Evolutionary conservation across 345 rosid genomes (phyloP).

Genomic region (Corchorus capsularis): DNA sequence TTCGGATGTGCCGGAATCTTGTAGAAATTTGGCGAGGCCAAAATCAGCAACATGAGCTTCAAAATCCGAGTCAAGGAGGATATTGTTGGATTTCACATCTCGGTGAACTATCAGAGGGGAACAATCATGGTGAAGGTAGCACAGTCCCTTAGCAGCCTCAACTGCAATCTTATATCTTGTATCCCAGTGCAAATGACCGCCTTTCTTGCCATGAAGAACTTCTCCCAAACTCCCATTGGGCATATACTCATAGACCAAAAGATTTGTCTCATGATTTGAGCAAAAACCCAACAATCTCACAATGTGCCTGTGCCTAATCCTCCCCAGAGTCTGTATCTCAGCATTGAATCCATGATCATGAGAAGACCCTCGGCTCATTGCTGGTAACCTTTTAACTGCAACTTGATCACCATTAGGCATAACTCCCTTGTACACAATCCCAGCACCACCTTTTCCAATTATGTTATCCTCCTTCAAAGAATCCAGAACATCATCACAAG

Average conservation of each 20-base stretch:
- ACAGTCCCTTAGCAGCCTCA: conserved; percentile 86
- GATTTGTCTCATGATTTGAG: conserved; percentile 91
- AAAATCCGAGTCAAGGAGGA: conserved; percentile 73
- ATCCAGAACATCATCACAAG: conserved; percentile 79
- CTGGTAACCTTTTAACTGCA: conserved; percentile 82
- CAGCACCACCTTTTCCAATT: conserved; percentile 94
- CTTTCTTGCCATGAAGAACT: conserved; percentile 90
- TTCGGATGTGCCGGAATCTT: conserved; percentile 89
- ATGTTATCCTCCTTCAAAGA: conserved; percentile 88
- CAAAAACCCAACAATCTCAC: conserved; percentile 84
- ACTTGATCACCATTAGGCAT: conserved; percentile 82
- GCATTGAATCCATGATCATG: conserved; percentile 97
- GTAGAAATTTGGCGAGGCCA: conserved; percentile 90
- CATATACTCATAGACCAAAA: conserved; percentile 85
- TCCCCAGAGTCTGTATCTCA: conserved; percentile 89
- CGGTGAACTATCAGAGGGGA: conserved; percentile 86
- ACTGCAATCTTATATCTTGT: conserved; percentile 82
- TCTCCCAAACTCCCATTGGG: conserved; percentile 92
- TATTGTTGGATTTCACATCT: conserved; percentile 86
- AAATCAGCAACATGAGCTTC: conserved; percentile 98
- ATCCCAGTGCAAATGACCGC: conserved; percentile 89
- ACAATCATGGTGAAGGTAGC: conserved; percentile 90
- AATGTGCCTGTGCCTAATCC: conserved; percentile 83
- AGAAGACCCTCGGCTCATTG: conserved; percentile 84
- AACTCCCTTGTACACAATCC: conserved; percentile 77